phyloP scores from a whole-genome alignment of 2,329 filamentous ascomycete species.

The Chrysoporthe cubensis region DNA sequence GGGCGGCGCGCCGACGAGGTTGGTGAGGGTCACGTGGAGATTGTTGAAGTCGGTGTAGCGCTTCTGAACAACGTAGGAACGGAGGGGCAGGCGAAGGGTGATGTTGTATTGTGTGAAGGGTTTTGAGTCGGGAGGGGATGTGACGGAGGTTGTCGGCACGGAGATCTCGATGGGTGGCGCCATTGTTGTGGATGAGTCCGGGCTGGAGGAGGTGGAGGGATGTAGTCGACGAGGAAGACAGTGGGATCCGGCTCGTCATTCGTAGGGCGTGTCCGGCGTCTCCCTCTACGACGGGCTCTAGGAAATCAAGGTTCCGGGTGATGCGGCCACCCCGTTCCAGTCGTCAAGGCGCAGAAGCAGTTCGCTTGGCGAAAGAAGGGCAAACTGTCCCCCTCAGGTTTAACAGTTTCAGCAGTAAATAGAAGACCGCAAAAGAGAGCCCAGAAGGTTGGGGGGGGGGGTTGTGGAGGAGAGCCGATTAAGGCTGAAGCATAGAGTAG shows the following conservation, averaged over 20 bases:
- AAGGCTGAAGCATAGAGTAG: neutral
- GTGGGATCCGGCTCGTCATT: neutral
- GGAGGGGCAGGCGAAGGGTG: slow-evolving; percentile 74
- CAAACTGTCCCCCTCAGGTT: neutral
- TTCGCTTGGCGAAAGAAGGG: neutral
- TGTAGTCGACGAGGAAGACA: neutral
- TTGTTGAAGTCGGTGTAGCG: slow-evolving; percentile 79
- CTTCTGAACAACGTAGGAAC: slow-evolving; percentile 76
- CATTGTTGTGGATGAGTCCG: slow-evolving; percentile 45
- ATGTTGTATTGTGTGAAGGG: slow-evolving; percentile 80
- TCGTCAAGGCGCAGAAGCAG: neutral
- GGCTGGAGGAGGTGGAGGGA: neutral
- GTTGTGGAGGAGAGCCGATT: neutral
- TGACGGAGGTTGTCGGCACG: slow-evolving; percentile 67
- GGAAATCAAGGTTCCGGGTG: neutral
- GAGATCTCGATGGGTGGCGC: slow-evolving; percentile 69
- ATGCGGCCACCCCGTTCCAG: neutral
- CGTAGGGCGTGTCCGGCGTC: neutral
- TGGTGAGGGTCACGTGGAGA: slow-evolving; percentile 66
- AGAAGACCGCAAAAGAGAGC: neutral
- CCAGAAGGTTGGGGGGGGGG: neutral
- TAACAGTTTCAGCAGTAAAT: neutral
- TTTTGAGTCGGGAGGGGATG: slow-evolving; percentile 57
- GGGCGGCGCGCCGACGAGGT: slow-evolving; percentile 64
- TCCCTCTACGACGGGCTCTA: neutral